Percentiles rank a stretch among this genome's conserved stretches.
phyloP scores from a whole-genome alignment of 139 green algal species.

The Micromonas pusilla region DNA sequence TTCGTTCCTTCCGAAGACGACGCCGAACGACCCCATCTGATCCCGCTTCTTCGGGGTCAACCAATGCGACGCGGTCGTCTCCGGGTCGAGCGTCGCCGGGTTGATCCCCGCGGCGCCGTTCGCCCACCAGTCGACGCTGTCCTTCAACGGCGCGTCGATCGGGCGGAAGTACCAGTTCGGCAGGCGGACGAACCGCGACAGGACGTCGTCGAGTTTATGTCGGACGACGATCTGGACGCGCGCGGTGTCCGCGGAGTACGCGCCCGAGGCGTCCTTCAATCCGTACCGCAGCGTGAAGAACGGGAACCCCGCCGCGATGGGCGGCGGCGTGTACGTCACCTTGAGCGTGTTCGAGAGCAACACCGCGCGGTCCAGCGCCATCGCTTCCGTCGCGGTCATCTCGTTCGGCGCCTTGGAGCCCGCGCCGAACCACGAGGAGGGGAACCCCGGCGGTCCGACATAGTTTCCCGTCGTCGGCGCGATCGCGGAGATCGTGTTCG shows the following conservation, averaged over 20 bases:
- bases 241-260: background rate
- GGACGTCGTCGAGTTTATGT: background rate
- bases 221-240: background rate
- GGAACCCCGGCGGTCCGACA: too few species aligned
- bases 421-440: background rate
- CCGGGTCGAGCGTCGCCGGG: too few species aligned
- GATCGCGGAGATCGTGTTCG: too few species aligned
- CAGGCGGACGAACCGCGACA: background rate
- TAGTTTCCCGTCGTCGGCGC: too few species aligned
- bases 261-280: background rate
- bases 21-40: background rate
- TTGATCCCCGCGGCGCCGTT: too few species aligned
- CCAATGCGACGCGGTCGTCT: background rate
- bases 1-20: constrained; percentile 19
- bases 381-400: background rate
- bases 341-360: background rate
- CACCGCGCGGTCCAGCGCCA: background rate
- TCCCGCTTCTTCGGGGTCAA: background rate
- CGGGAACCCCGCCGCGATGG: background rate
- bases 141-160: background rate
- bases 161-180: background rate
- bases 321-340: background rate
- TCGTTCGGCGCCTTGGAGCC: background rate
- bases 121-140: background rate
- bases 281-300: background rate